These are phyloP conservation scores for Thyridium curvatum DNA, from an alignment of 2,329 filamentous ascomycete species.

Conservation along the genomic window DNA sequence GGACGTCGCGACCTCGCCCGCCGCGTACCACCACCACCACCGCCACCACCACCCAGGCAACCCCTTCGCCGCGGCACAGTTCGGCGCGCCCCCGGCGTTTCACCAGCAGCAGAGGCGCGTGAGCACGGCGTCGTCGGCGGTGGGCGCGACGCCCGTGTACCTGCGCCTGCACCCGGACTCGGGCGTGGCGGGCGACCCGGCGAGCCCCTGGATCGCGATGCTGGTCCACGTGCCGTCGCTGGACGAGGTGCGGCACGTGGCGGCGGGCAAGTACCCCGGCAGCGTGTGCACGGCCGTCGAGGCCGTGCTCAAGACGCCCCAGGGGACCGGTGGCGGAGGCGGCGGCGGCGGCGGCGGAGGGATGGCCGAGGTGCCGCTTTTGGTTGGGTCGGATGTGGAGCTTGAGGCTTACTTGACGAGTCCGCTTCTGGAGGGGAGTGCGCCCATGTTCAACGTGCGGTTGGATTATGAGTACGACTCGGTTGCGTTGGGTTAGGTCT, in stretches of 20 bases:
- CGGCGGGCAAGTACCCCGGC: constrained; percentile 54
- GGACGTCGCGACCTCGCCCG: constrained; percentile 7
- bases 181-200: constrained; percentile 37
- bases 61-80: neutral
- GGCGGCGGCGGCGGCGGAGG: no score
- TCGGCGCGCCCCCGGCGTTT: constrained; percentile 2
- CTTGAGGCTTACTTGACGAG: constrained; percentile 66
- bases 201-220: constrained; percentile 60
- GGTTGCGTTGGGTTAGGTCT: no score
- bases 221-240: constrained; percentile 50
- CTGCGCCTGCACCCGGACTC: constrained; percentile 65
- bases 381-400: constrained; percentile 66
- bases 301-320: constrained; percentile 55
- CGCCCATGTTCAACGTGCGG: constrained; percentile 37
- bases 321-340: constrained; percentile 24
- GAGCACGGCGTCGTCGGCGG: no score
- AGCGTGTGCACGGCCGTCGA: constrained; percentile 55
- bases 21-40: constrained; percentile 6
- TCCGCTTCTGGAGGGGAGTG: constrained; percentile 36
- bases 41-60: neutral
- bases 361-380: constrained; percentile 50
- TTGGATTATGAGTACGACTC: constrained; percentile 12
- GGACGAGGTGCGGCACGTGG: constrained; percentile 55
- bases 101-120: constrained; percentile 2
- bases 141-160: constrained; percentile 52